Percentiles rank a stretch among this genome's conserved stretches.
Conservation (phyloP, 257 asterid genomes). For the Fraxinus quadrangulata region DNA sequence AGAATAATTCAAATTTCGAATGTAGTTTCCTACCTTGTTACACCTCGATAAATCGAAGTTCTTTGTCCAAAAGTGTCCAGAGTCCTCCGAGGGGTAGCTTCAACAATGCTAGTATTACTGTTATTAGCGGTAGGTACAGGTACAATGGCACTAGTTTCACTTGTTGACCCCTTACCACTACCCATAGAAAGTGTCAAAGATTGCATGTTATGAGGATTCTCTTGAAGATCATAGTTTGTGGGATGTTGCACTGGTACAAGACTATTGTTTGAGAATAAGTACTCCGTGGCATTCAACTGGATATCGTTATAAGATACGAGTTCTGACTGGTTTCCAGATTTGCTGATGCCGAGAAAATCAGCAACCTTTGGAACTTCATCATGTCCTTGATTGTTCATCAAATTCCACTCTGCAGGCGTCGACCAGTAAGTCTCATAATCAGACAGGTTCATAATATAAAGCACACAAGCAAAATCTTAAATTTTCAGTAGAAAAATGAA, state of each 20-base stretch:
- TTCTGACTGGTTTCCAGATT: conserved; percentile 37
- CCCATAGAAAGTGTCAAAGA: conserved; percentile 59
- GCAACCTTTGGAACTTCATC: conserved; percentile 50
- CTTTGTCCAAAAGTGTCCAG: conserved; percentile 56
- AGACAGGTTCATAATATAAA: neutral
- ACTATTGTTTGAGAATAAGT: conserved; percentile 37
- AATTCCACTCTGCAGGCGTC: conserved; percentile 44
- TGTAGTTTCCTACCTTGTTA: conserved; percentile 39
- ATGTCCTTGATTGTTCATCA: conserved; percentile 36
- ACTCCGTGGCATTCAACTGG: conserved; percentile 34
- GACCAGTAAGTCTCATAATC: neutral
- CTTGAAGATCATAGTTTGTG: conserved; percentile 37
- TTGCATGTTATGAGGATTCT: conserved; percentile 41
- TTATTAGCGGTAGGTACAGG: conserved; percentile 30
- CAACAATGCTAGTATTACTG: conserved; percentile 41
- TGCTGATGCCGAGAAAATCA: conserved; percentile 54
- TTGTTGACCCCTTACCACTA: conserved; percentile 44
- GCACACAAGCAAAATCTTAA: neutral
- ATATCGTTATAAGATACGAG: conserved; percentile 39
- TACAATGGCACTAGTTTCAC: conserved; percentile 33
- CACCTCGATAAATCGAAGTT: conserved; percentile 57
- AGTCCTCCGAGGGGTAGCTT: conserved; percentile 47
- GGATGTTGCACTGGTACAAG: conserved; percentile 32
- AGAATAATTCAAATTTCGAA: neutral
- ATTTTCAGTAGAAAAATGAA: neutral